These are phyloP conservation scores for Spathaspora sp. DNA, from an alignment of 1,139 yeast genomes.

Conservation along the genomic window DNA sequence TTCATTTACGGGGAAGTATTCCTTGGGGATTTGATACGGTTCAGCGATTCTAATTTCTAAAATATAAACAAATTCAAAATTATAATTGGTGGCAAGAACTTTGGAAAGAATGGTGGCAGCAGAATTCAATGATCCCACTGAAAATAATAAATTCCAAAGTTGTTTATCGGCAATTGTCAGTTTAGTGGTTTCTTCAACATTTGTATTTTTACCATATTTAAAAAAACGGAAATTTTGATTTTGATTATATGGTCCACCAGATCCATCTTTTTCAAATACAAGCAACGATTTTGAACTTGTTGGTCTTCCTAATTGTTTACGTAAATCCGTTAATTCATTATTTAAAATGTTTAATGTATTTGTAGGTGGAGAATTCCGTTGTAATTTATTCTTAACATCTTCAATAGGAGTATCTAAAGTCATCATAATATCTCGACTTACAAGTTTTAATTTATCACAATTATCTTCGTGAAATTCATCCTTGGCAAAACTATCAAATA, in stretches of 20 bases:
- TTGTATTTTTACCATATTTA: slow-evolving; percentile 15
- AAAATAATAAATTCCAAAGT: slow-evolving; percentile 40
- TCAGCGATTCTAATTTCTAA: slow-evolving; percentile 57
- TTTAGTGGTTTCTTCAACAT: slow-evolving; percentile 16
- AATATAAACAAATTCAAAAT: slow-evolving; percentile 52
- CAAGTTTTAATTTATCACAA: slow-evolving; percentile 32
- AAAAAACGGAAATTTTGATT: slow-evolving; percentile 45
- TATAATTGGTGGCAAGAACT: slow-evolving; percentile 35
- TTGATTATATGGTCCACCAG: slow-evolving; percentile 56
- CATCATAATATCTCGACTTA: slow-evolving; percentile 44
- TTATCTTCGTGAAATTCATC: slow-evolving; percentile 33
- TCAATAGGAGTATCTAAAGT: slow-evolving; percentile 37
- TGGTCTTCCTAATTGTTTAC: slow-evolving; percentile 51
- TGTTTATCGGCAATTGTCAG: slow-evolving; percentile 16
- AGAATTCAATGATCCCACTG: slow-evolving; percentile 40
- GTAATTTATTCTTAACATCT: slow-evolving; percentile 11
- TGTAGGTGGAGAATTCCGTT: neutral
- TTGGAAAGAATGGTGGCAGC: slow-evolving; percentile 46
- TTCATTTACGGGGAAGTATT: slow-evolving; percentile 39
- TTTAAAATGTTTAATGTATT: slow-evolving; percentile 7
- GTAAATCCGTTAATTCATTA: slow-evolving; percentile 27
- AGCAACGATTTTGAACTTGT: slow-evolving; percentile 36
- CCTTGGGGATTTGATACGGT: slow-evolving; percentile 36
- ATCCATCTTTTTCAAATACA: slow-evolving; percentile 60
- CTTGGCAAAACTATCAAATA: slow-evolving; percentile 54